Base-by-base conservation (phyloP, 2,329 filamentous ascomycete species). In the Colletotrichum agaves region DNA sequence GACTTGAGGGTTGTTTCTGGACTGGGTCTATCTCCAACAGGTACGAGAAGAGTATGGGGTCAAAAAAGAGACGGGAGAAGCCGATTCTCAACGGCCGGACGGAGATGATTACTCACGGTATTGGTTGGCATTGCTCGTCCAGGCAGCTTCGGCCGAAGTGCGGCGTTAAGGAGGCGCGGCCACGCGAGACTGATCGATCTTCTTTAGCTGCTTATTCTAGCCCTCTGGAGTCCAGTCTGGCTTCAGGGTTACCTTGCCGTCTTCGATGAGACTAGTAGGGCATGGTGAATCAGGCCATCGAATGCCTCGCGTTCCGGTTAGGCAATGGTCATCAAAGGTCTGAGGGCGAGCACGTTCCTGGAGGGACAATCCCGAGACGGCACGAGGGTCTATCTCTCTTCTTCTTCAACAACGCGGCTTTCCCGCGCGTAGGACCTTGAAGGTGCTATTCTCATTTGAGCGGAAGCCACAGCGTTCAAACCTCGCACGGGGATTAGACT, bases 201-300 rank as follows among this genome's bases (percentile, higher is more conserved):
- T 19, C 17, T 35, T 8, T 15, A 27, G 56, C 23, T 17, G 31
- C 39, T 44, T 37, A 37, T 27, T 59, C 23, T 39, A 37, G 35
- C 17, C 31, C 39, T 44, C 4, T 27, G 5, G 23, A 27, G 23
- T 27, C 19, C 19, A 60, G 8, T 23, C 33, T 50, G 61, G 53
- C 37, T 23, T 15, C n/a, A 44, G 44, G 27, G 37, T n/a, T 52
- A 19, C 61, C 61, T 33, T 50, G 33, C 33, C n/a, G 49, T 17
- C 37, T 31, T 44, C 37, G 19, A 23, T 23, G 5, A 44, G 46
- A n/a, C 55, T 15, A n/a, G n/a, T 23, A 19, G 35, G 61, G 39
- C 21, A 27, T 39, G 17, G 62, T 47, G 11, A 53, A 53, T 61
- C 27, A 65, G 53, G 62, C 56, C 62, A 47, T 52, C n/a, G 21